Evolutionary conservation across 176 grass and related monocot species (phyloP).

Genomic region (Carex parvula): DNA sequence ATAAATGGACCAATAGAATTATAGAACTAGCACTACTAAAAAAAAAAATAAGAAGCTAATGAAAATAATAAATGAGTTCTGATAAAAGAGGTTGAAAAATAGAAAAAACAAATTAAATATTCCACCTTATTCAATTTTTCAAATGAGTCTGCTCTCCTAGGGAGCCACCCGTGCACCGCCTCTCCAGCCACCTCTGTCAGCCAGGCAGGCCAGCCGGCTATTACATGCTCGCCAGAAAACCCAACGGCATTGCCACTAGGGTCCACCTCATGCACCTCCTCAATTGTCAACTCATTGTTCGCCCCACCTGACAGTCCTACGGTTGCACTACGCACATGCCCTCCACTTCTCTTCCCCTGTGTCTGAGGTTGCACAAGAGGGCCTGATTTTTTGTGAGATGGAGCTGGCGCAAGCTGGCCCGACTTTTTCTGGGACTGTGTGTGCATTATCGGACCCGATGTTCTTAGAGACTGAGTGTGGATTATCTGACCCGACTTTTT

Average conservation of each 20-base stretch:
- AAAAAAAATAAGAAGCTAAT: not conserved
- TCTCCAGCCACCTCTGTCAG: constrained; percentile 41
- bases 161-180: constrained; percentile 41
- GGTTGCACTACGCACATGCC: constrained; percentile 24
- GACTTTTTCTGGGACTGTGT: not conserved
- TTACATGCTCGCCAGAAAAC: constrained; percentile 38
- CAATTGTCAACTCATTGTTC: not conserved
- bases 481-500: constrained; percentile 1
- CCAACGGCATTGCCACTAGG: constrained; percentile 33
- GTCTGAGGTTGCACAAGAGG: not conserved
- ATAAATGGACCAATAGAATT: not conserved
- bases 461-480: not conserved
- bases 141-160: constrained; percentile 39
- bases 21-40: not conserved
- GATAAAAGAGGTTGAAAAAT: not conserved
- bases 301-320: constrained; percentile 12
- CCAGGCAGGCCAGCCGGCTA: constrained; percentile 48
- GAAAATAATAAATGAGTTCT: not conserved
- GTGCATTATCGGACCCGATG: constrained; percentile 1
- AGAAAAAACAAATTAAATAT: not conserved
- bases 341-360: not conserved
- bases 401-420: not conserved
- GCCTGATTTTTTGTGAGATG: constrained; percentile 1
- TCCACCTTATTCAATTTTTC: constrained; percentile 49
- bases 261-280: constrained; percentile 13